A percentile compares a stretch with the other conserved stretches of the same genome.
Evolutionary conservation across 768 basidiomycete genomes (phyloP).

Genomic region (Astraeus odoratus): DNA sequence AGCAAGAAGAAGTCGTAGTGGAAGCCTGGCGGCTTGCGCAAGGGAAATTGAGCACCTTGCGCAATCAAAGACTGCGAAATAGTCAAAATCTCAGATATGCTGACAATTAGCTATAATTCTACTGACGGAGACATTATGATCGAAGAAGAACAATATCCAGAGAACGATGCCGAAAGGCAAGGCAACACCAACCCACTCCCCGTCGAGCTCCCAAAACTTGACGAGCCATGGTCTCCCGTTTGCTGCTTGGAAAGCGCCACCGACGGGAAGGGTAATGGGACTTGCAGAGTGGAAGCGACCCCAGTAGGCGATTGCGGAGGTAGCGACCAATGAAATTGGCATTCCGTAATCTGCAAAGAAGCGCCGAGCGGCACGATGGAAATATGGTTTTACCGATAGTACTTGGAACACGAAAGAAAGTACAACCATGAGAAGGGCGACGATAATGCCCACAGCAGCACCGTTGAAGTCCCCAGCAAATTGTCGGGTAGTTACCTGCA

Average conservation of each 20-base stretch:
- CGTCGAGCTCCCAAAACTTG: slow-evolving; percentile 80
- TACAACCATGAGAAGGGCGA: slow-evolving; percentile 73
- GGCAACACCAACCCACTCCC: slow-evolving; percentile 85
- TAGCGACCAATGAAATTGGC: slow-evolving; percentile 76
- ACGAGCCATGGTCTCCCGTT: slow-evolving; percentile 78
- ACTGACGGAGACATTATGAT: slow-evolving; percentile 85
- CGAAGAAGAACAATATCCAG: slow-evolving; percentile 92
- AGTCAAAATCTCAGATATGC: slow-evolving; percentile 1
- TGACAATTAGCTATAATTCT: not conserved
- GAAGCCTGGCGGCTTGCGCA: slow-evolving; percentile 85
- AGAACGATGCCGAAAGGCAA: slow-evolving; percentile 85
- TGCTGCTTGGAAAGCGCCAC: slow-evolving; percentile 63
- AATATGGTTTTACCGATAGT: slow-evolving; percentile 54
- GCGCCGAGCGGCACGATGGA: slow-evolving; percentile 67
- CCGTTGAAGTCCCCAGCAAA: slow-evolving; percentile 41
- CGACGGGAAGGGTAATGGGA: slow-evolving; percentile 61
- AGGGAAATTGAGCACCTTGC: slow-evolving; percentile 81
- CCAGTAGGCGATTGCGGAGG: slow-evolving; percentile 82
- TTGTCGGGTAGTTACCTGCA: slow-evolving; percentile 76
- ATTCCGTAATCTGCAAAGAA: slow-evolving; percentile 87
- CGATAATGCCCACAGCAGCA: slow-evolving; percentile 57
- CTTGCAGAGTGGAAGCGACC: slow-evolving; percentile 59
- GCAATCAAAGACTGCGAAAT: slow-evolving; percentile 75
- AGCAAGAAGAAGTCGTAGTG: slow-evolving; percentile 89
- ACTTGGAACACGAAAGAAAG: slow-evolving; percentile 68